Evolutionary conservation across 768 basidiomycete genomes (phyloP).

Genomic region (Suillus cothurnatus): DNA sequence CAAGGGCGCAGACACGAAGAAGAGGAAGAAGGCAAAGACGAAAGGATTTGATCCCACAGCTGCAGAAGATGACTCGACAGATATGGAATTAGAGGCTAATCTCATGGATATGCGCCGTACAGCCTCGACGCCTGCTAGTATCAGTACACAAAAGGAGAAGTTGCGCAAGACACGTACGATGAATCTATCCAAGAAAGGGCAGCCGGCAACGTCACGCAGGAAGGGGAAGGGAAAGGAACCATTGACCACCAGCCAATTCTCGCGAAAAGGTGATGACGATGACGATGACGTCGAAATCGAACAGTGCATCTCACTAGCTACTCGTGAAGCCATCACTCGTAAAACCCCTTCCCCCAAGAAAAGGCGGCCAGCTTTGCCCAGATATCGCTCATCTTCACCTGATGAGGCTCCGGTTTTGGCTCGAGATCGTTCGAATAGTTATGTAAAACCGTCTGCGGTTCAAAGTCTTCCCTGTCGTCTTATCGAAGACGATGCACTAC

Average conservation of each 20-base stretch:
- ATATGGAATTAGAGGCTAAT: conserved; percentile 66
- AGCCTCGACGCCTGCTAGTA: conserved; percentile 38
- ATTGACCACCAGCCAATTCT: conserved; percentile 43
- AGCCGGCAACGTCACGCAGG: conserved; percentile 17
- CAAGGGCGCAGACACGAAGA: conserved; percentile 47
- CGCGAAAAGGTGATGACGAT: conserved; percentile 50
- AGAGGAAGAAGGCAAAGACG: conserved; percentile 43
- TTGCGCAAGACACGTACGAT: conserved; percentile 51
- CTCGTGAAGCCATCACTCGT: conserved; percentile 8
- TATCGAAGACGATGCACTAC: not conserved
- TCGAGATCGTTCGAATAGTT: not conserved
- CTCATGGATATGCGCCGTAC: conserved; percentile 52
- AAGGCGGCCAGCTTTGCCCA: conserved; percentile 12
- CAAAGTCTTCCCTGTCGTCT: not conserved
- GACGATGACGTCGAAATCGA: conserved; percentile 60
- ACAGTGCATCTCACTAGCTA: conserved; percentile 33
- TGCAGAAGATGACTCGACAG: conserved; percentile 67
- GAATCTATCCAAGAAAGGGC: conserved; percentile 28
- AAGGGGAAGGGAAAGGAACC: conserved; percentile 29
- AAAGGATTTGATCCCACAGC: conserved; percentile 50
- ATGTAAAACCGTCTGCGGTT: not conserved
- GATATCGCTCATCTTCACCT: conserved; percentile 18
- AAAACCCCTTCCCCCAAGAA: conserved; percentile 11
- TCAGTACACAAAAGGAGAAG: conserved; percentile 38
- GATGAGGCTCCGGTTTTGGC: conserved; percentile 5